Percentiles rank a stretch among this genome's conserved stretches.
Evolutionary conservation across 2,329 filamentous ascomycete species (phyloP).

Genomic region (Aurifilum marmelostoma): DNA sequence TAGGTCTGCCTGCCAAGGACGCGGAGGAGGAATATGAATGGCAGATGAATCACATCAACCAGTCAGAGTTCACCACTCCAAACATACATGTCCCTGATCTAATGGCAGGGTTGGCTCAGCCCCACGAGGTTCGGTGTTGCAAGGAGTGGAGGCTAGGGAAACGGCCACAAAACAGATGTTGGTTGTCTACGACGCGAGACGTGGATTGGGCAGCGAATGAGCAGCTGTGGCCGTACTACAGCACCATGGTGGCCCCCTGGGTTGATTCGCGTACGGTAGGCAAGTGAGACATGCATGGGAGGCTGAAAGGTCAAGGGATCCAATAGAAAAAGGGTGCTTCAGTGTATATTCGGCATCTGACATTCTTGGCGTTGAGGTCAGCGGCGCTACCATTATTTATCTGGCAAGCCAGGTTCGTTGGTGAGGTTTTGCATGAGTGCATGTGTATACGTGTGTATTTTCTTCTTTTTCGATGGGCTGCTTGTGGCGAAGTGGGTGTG

Average conservation of each 20-base stretch:
- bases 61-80: neutral
- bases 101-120: neutral
- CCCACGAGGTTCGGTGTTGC: neutral
- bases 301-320: neutral
- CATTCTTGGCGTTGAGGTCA: neutral
- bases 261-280: neutral
- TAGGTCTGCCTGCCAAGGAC: neutral
- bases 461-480: neutral
- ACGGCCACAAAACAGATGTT: neutral
- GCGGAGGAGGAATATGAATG: neutral
- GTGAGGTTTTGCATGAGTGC: neutral
- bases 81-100: neutral
- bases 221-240: neutral
- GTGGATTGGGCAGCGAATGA: neutral
- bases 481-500: neutral
- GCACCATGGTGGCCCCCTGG: neutral
- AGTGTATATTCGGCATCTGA: neutral
- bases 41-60: neutral
- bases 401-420: neutral
- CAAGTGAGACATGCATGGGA: neutral
- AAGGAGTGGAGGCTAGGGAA: neutral
- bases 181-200: neutral
- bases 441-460: neutral
- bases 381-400: neutral
- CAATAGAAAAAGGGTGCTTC: neutral